A percentile compares a stretch with the other conserved stretches of the same genome.
Conservation (phyloP, 164 flowering plant genomes). For the Vitis vinifera region DNA sequence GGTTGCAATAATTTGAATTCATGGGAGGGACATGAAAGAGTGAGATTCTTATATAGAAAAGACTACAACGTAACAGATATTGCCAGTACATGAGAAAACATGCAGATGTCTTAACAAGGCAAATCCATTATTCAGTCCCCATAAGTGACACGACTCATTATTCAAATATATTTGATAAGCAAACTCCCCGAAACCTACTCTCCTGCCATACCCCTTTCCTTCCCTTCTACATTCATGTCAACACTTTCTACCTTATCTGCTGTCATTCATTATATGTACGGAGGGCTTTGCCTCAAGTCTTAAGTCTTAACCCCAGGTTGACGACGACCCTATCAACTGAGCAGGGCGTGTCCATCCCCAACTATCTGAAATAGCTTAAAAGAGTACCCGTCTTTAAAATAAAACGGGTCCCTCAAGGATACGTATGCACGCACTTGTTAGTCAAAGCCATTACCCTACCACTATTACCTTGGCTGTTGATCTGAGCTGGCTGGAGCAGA, state of each 20-base stretch:
- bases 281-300: not conserved
- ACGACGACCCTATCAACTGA: not conserved
- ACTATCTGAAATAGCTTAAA: not conserved
- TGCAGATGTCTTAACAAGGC: not conserved
- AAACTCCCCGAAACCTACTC: not conserved
- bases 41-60: too few species aligned
- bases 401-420: not conserved
- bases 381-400: not conserved
- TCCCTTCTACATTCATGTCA: not conserved
- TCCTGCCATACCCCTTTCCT: not conserved
- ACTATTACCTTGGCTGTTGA: constrained; percentile 7
- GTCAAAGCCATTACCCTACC: not conserved
- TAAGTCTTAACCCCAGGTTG: not conserved
- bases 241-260: not conserved
- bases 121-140: constrained; percentile 1
- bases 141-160: too few species aligned
- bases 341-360: not conserved
- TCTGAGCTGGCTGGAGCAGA: constrained; percentile 16
- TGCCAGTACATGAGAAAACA: not conserved
- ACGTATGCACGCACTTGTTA: not conserved
- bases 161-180: not conserved
- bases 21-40: too few species aligned
- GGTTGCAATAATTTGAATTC: too few species aligned
- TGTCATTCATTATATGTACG: not conserved
- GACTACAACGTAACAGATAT: too few species aligned